These are phyloP conservation scores for Ceratocystis albifundus DNA, from an alignment of 2,329 filamentous ascomycete genomes.

Conservation along the genomic window DNA sequence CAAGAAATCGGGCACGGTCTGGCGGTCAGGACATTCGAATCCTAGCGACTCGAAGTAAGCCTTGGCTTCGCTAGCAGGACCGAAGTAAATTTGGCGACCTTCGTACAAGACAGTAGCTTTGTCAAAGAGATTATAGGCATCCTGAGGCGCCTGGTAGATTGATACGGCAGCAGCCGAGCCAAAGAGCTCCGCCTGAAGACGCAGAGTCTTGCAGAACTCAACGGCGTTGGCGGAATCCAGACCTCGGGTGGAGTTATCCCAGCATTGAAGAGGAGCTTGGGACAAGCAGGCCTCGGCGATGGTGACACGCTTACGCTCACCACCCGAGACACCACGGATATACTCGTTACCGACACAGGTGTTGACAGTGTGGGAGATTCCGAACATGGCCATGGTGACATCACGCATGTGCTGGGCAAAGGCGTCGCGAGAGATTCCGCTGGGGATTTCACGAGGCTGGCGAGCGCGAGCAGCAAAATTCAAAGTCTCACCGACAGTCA, in stretches of 20 bases:
- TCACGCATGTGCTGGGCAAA: slow-evolving; percentile 56
- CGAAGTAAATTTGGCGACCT: slow-evolving; percentile 52
- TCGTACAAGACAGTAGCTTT: slow-evolving; percentile 49
- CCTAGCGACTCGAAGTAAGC: slow-evolving; percentile 57
- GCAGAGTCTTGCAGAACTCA: slow-evolving; percentile 61
- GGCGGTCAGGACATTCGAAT: slow-evolving; percentile 53
- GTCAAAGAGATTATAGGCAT: slow-evolving; percentile 53
- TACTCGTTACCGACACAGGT: slow-evolving; percentile 66
- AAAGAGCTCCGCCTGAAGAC: slow-evolving; percentile 55
- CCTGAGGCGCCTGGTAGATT: slow-evolving; percentile 60
- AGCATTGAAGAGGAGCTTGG: slow-evolving; percentile 50
- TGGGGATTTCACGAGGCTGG: slow-evolving; percentile 49
- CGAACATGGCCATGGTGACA: slow-evolving; percentile 64
- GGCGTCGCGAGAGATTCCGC: slow-evolving; percentile 42
- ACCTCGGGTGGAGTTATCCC: slow-evolving; percentile 63
- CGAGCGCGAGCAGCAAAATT: slow-evolving; percentile 64
- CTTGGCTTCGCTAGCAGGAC: slow-evolving; percentile 46
- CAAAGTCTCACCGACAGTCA: slow-evolving; percentile 68
- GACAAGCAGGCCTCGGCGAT: slow-evolving; percentile 52
- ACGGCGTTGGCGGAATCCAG: slow-evolving; percentile 65
- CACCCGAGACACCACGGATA: slow-evolving; percentile 61
- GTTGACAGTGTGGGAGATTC: slow-evolving; percentile 61
- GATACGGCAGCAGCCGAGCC: slow-evolving; percentile 55
- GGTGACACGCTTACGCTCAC: slow-evolving; percentile 58
- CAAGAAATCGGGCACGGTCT: slow-evolving; percentile 60